phyloP scores from a whole-genome alignment of 2,329 filamentous ascomycete species.

The Grosmannia huntii region DNA sequence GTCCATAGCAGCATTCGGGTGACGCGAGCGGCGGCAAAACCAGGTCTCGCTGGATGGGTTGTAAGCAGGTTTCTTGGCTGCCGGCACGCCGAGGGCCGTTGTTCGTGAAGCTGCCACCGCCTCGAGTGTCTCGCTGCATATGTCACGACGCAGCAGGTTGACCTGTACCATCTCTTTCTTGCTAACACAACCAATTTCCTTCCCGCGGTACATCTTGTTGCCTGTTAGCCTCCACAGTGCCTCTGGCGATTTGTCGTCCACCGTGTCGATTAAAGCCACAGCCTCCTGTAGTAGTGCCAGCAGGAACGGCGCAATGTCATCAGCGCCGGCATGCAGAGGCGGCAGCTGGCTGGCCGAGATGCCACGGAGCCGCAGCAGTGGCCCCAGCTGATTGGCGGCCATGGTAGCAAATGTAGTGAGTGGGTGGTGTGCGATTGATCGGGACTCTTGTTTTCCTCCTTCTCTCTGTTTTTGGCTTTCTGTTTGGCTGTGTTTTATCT shows the following conservation, averaged over 20 bases:
- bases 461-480: background rate
- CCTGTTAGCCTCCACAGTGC: constrained; percentile 25
- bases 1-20: constrained; percentile 34
- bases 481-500: background rate
- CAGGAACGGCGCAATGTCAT: constrained; percentile 38
- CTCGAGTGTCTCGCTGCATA: constrained; percentile 20
- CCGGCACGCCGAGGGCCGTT: constrained; percentile 3
- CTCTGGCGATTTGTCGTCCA: constrained; percentile 7
- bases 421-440: background rate
- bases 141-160: constrained; percentile 37
- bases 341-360: constrained; percentile 36
- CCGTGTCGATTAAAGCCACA: constrained; percentile 42
- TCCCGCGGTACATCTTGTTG: constrained; percentile 28
- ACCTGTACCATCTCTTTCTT: constrained; percentile 34
- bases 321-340: constrained; percentile 20
- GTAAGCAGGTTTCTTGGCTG: constrained; percentile 5
- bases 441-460: background rate
- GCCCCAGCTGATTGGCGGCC: constrained; percentile 22
- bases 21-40: constrained; percentile 50
- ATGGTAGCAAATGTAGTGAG: background rate
- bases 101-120: constrained; percentile 1
- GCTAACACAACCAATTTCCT: background rate
- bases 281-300: constrained; percentile 42
- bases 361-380: constrained; percentile 41
- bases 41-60: constrained; percentile 38